Evolutionary conservation across 2,329 filamentous ascomycete species (phyloP).

Genomic region (Colletotrichum aenigma): DNA sequence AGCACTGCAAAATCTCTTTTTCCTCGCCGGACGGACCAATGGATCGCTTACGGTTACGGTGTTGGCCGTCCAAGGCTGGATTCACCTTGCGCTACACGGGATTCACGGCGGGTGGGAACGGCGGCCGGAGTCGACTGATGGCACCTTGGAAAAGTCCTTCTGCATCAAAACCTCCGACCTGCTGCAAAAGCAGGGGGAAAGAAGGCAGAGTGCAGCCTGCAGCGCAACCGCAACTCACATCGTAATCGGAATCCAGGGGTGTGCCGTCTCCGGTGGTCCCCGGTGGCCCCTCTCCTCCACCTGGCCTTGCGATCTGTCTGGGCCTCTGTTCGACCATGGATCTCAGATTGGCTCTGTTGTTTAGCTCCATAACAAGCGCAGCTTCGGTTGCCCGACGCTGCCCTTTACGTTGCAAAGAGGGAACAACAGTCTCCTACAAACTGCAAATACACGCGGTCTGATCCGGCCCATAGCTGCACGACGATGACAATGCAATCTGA

Average conservation of each 20-base stretch:
- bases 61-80: not conserved
- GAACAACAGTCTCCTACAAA: not conserved
- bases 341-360: slow-evolving; percentile 13
- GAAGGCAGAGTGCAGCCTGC: not conserved
- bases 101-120: not conserved
- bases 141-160: not conserved
- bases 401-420: not conserved
- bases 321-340: slow-evolving; percentile 6
- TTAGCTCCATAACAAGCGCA: not conserved
- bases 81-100: not conserved
- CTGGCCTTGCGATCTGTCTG: slow-evolving; percentile 1
- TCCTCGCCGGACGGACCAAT: not conserved
- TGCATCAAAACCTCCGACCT: slow-evolving; percentile 8
- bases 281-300: slow-evolving; percentile 1
- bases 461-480: not conserved
- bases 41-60: not conserved
- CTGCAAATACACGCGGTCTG: not conserved
- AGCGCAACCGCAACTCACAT: not conserved
- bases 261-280: slow-evolving; percentile 5
- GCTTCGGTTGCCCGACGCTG: not conserved
- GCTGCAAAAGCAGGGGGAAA: slow-evolving; percentile 1
- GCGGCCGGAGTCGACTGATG: not conserved
- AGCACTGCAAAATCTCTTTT: not conserved
- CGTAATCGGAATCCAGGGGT: slow-evolving; percentile 4
- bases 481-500: slow-evolving; percentile 6